A percentile compares a stretch with the other conserved stretches of the same genome.
phyloP scores from a whole-genome alignment of 2,329 filamentous ascomycete genomes.

The Phialophora chinensis region DNA sequence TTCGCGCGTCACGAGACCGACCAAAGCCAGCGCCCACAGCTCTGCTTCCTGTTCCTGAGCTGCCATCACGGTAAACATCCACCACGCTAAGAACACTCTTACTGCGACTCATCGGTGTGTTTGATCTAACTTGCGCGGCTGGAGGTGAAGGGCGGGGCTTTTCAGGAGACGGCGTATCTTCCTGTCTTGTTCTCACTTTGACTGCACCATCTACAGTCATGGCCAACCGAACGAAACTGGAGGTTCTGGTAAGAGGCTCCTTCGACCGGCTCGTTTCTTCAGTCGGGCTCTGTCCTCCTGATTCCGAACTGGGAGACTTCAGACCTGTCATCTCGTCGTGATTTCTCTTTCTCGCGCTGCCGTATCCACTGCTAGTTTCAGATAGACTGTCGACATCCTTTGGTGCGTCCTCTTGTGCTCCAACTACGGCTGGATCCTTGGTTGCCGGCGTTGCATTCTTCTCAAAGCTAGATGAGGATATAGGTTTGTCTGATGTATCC shows the following conservation, averaged over 20 bases:
- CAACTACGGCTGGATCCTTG: not conserved
- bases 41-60: slow-evolving; percentile 18
- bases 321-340: slow-evolving; percentile 36
- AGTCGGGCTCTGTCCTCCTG: slow-evolving; percentile 47
- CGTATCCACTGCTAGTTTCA: slow-evolving; percentile 19
- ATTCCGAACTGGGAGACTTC: slow-evolving; percentile 36
- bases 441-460: not conserved
- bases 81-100: slow-evolving; percentile 32
- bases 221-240: slow-evolving; percentile 70
- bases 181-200: slow-evolving; percentile 74
- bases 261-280: slow-evolving; percentile 45
- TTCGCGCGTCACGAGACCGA: slow-evolving; percentile 82
- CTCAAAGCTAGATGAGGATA: slow-evolving; percentile 33
- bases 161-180: slow-evolving; percentile 71
- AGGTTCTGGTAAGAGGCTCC: slow-evolving; percentile 44
- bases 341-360: slow-evolving; percentile 32
- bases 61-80: slow-evolving; percentile 31
- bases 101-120: slow-evolving; percentile 53
- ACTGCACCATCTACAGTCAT: slow-evolving; percentile 89
- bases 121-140: slow-evolving; percentile 51
- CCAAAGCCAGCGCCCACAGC: slow-evolving; percentile 63
- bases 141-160: slow-evolving; percentile 58
- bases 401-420: not conserved
- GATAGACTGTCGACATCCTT: slow-evolving; percentile 14
- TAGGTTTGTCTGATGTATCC: slow-evolving; percentile 17